Conservation (phyloP, 2,329 filamentous ascomycete species). For the Exophiala calicioides region DNA sequence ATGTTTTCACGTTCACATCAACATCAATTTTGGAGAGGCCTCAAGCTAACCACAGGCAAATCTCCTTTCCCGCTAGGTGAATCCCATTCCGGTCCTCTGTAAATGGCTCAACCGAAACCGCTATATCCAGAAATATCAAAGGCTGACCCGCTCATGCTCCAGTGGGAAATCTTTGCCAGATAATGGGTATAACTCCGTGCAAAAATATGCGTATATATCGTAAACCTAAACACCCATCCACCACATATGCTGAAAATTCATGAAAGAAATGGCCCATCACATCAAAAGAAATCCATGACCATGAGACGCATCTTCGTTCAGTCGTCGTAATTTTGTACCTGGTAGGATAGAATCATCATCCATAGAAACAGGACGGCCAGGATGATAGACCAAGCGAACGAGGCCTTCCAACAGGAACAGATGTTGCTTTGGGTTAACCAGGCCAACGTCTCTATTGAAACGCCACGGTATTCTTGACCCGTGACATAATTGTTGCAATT, state of each 20-base stretch:
- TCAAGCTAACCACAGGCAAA: too few species aligned
- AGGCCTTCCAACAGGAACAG: conserved; percentile 64
- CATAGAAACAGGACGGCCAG: conserved; percentile 65
- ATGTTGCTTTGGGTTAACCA: conserved; percentile 65
- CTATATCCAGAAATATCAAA: not conserved
- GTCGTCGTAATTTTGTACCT: conserved; percentile 52
- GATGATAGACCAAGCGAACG: conserved; percentile 65
- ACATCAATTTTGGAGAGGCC: too few species aligned
- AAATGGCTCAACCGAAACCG: too few species aligned
- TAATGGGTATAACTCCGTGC: not conserved
- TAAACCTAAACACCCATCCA: not conserved
- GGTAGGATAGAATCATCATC: conserved; percentile 65
- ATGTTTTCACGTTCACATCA: too few species aligned
- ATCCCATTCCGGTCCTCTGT: too few species aligned
- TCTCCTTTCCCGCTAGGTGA: too few species aligned
- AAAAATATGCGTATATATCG: conserved; percentile 2
- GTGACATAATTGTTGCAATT: conserved; percentile 61
- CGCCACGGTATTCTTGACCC: conserved; percentile 47
- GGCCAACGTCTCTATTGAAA: conserved; percentile 58
- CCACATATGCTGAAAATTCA: not conserved
- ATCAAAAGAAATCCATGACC: conserved; percentile 3
- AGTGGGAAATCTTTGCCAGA: too few species aligned
- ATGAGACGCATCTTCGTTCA: not conserved
- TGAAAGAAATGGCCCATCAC: not conserved
- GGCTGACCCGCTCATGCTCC: too few species aligned